Evolutionary conservation across 2,329 filamentous ascomycete genomes (phyloP).

Genomic region (Phoma herbarum): DNA sequence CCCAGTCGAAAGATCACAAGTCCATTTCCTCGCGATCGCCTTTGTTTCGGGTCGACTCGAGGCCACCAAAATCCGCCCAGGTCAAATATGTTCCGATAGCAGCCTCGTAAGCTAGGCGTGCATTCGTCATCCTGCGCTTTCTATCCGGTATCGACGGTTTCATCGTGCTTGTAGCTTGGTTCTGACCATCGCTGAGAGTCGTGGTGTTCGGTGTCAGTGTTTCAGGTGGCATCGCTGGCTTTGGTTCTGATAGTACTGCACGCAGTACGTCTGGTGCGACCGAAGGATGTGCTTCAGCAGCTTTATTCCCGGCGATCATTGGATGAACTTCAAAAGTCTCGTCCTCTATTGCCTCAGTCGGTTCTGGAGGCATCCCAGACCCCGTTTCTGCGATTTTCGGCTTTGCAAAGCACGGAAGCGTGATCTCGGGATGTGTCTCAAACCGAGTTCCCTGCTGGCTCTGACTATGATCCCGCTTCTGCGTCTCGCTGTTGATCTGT

Average conservation of each 20-base stretch:
- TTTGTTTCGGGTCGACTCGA: slow-evolving; percentile 52
- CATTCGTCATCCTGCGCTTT: slow-evolving; percentile 25
- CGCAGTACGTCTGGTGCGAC: background rate
- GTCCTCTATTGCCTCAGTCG: background rate
- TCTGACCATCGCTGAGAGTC: no score
- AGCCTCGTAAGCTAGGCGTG: slow-evolving; percentile 40
- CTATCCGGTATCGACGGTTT: slow-evolving; percentile 2
- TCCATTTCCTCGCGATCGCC: no score
- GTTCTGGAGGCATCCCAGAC: background rate
- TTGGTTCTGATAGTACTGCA: background rate
- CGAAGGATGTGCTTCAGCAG: background rate
- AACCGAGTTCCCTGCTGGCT: slow-evolving; percentile 29
- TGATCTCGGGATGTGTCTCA: slow-evolving; percentile 4
- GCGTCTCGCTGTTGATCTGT: slow-evolving; percentile 16
- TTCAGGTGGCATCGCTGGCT: background rate
- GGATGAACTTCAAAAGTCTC: background rate
- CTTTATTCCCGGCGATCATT: background rate
- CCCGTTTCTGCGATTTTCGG: background rate
- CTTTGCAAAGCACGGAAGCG: slow-evolving; percentile 2
- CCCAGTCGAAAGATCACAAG: no score
- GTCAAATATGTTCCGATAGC: slow-evolving; percentile 49
- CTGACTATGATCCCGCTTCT: slow-evolving; percentile 22
- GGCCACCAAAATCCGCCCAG: slow-evolving; percentile 54
- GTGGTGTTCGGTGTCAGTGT: background rate
- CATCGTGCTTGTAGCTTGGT: no score